Evolutionary conservation across 1,284 basidiomycete species (phyloP).

Genomic region (Ceratobasidium sp.): DNA sequence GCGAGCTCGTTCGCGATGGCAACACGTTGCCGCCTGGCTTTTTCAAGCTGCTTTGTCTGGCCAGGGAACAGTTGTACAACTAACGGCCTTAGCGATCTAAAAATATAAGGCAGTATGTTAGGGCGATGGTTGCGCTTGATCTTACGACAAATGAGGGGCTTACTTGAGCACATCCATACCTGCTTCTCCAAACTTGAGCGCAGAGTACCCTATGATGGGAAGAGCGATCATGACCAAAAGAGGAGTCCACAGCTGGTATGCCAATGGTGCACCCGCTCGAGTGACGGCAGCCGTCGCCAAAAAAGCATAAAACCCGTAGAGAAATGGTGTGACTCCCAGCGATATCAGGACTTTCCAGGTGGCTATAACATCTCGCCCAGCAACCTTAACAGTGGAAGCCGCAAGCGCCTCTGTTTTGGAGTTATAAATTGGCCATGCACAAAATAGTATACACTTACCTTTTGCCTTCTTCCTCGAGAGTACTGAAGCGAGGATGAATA

Average conservation of each 20-base stretch:
- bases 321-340: conserved; percentile 86
- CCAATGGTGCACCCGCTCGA: conserved; percentile 70
- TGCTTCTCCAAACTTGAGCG: conserved; percentile 98
- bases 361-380: conserved; percentile 93
- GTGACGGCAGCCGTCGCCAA: conserved; percentile 82
- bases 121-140: conserved; percentile 62
- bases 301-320: conserved; percentile 87
- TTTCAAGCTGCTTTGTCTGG: conserved; percentile 85
- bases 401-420: conserved; percentile 87
- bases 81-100: conserved; percentile 89
- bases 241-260: conserved; percentile 82
- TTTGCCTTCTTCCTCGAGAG: conserved; percentile 92
- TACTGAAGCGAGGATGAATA: conserved; percentile 92
- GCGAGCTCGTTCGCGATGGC: conserved; percentile 88
- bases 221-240: conserved; percentile 79
- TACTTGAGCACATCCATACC: conserved; percentile 99
- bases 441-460: conserved; percentile 61
- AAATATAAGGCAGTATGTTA: conserved; percentile 48
- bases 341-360: conserved; percentile 99
- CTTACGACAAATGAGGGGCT: conserved; percentile 54
- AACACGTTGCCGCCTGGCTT: conserved; percentile 81
- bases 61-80: conserved; percentile 92
- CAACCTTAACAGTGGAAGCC: conserved; percentile 95
- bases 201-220: conserved; percentile 92
- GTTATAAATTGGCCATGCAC: conserved; percentile 21